A percentile compares a stretch with the other conserved stretches of the same genome.
Conservation (phyloP, 352 stramenopile species). For the Phytophthora megakarya region DNA sequence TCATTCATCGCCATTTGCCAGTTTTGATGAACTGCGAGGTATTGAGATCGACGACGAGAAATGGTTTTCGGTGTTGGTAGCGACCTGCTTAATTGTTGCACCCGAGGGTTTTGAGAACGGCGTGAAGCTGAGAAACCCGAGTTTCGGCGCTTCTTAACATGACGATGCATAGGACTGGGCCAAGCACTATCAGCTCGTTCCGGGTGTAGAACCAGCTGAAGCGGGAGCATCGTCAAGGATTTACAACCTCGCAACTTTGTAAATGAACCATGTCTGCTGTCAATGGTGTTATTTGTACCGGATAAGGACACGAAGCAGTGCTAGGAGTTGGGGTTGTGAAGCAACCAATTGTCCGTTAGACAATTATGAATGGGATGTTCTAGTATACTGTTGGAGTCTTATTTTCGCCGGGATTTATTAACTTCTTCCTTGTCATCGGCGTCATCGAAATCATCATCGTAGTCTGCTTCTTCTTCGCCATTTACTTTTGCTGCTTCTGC, state of each 20-base stretch:
- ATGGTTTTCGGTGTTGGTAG: conserved; percentile 24
- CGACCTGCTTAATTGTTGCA: conserved; percentile 11
- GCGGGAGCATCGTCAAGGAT: conserved; percentile 24
- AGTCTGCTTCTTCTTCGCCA: conserved; percentile 39
- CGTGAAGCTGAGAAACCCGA: conserved; percentile 17
- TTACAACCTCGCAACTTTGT: too few species aligned
- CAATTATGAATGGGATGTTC: background rate
- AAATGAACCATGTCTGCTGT: background rate
- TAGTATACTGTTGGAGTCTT: conserved; percentile 3
- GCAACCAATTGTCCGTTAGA: background rate
- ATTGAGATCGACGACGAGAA: conserved; percentile 24
- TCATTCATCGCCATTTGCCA: conserved; percentile 11
- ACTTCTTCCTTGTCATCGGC: conserved; percentile 26
- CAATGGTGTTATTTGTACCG: background rate
- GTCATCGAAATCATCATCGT: conserved; percentile 56
- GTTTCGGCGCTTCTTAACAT: conserved; percentile 24
- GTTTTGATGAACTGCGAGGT: conserved; percentile 5
- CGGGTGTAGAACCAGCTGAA: conserved; percentile 23
- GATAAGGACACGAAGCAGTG: conserved; percentile 12
- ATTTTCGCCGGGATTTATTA: conserved; percentile 25
- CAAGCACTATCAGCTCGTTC: conserved; percentile 25
- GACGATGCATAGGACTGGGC: conserved; percentile 25
- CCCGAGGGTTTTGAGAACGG: conserved; percentile 6
- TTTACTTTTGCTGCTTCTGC: conserved; percentile 7
- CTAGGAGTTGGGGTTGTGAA: conserved; percentile 24